phyloP scores from a whole-genome alignment of 2,329 filamentous ascomycete genomes.

The Conoideocrella luteorostrata region DNA sequence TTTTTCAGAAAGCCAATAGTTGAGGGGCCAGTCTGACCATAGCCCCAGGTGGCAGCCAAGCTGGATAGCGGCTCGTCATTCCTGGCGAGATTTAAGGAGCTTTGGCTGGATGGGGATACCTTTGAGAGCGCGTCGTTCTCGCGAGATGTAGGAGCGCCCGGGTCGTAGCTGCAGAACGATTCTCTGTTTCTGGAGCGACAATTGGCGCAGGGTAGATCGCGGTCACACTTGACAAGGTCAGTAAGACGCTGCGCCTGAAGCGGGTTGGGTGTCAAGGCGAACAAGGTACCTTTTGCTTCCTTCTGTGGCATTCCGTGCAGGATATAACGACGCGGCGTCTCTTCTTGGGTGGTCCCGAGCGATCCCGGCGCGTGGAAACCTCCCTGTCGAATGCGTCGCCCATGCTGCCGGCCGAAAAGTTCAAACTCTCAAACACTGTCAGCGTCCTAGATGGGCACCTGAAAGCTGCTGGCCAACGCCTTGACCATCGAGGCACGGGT shows the following conservation, averaged over 20 bases:
- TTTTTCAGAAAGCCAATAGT: slow-evolving; percentile 50
- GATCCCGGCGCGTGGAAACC: slow-evolving; percentile 4
- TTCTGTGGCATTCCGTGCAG: slow-evolving; percentile 57
- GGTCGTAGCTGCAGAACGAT: slow-evolving; percentile 51
- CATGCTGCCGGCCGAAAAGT: slow-evolving; percentile 3
- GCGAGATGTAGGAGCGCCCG: slow-evolving; percentile 37
- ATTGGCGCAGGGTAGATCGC: slow-evolving; percentile 52
- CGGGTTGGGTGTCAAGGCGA: background rate
- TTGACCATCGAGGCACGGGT: too few relatives aligned
- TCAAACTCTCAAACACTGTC: background rate
- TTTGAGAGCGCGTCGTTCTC: slow-evolving; percentile 15
- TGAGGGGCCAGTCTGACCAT: slow-evolving; percentile 43
- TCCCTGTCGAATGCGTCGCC: slow-evolving; percentile 6
- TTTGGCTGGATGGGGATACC: slow-evolving; percentile 1
- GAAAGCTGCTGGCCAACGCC: too few relatives aligned
- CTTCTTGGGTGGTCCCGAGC: slow-evolving; percentile 44
- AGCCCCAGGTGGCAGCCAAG: slow-evolving; percentile 46
- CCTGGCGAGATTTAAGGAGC: slow-evolving; percentile 1
- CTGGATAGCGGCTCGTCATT: slow-evolving; percentile 29
- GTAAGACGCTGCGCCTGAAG: background rate
- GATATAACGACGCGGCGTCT: slow-evolving; percentile 55
- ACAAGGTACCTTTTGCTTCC: slow-evolving; percentile 50
- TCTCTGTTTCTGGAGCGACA: slow-evolving; percentile 52
- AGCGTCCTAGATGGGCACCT: too few relatives aligned
- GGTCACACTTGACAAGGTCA: slow-evolving; percentile 43